A percentile compares a stretch with the other conserved stretches of the same genome.
Conservation (phyloP, 768 basidiomycete genomes). For the Podaxis sp. region DNA sequence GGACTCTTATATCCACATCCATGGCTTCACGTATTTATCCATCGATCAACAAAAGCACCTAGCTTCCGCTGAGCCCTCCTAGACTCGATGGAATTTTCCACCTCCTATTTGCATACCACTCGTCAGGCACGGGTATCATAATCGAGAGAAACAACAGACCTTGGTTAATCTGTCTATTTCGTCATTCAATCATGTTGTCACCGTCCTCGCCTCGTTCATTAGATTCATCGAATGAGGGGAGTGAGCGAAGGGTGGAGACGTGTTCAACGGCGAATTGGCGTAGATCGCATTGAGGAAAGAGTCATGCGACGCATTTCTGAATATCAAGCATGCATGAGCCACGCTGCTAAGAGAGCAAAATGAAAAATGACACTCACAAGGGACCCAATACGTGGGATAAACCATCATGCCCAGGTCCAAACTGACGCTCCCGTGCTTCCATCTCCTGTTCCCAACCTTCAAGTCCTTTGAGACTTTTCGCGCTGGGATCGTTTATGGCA, state of each 20-base stretch:
- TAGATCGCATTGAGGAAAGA: constrained; percentile 22
- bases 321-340: neutral
- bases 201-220: constrained; percentile 21
- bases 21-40: neutral
- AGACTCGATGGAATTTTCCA: constrained; percentile 3
- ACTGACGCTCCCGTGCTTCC: constrained; percentile 9
- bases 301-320: constrained; percentile 16
- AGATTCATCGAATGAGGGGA: constrained; percentile 16
- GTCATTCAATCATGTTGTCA: constrained; percentile 1
- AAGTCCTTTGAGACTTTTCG: neutral
- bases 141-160: neutral
- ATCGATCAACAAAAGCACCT: constrained; percentile 20
- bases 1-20: neutral
- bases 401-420: neutral
- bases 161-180: constrained; percentile 6
- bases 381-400: neutral
- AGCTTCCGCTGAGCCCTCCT: constrained; percentile 16
- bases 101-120: constrained; percentile 20
- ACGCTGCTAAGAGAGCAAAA: neutral
- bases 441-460: constrained; percentile 2
- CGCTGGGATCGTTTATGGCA: neutral
- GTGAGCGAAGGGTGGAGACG: constrained; percentile 26
- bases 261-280: constrained; percentile 27
- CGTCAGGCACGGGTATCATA: neutral
- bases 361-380: neutral